Evolutionary conservation across 1,139 yeast genomes (phyloP), one percentile per base, ranked within the genome.

Genomic region (Suhomyces taliae): DNA sequence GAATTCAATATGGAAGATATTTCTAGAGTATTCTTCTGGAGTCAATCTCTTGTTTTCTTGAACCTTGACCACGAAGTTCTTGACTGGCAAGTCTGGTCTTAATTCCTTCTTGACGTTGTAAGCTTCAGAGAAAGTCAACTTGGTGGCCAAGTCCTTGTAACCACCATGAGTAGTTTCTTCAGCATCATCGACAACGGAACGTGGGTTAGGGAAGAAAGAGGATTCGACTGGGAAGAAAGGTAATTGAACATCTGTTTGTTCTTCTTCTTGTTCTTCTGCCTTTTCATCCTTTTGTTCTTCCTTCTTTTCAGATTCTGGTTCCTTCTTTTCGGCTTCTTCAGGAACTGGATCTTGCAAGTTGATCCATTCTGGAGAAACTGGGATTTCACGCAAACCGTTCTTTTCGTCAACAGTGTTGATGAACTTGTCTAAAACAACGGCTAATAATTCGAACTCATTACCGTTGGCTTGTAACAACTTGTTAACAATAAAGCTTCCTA

Each of bases 1-100:
- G 58, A 93, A 89, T 70, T 93, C 98, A 59, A 93, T 87, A 66
- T 93, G 97, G 90, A 93, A 93, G 62, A 93, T 91, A 69, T 93
- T 88, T 74, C 99, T 88, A 51, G 89, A 89, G 67, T 93, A 93
- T 61, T 88, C 93, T 38, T 62, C 64, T 9, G 98, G 98, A n/a
- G 98, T 93, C 54, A 93, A 87, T 62, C 98, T 83, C 70, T 83
- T 85, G 74, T 90, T 91, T 62, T 88, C 95, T 67, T 90, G 88
- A 43, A 93, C 98, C 68, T 86, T 89, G 49, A 90, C 95, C 46
- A 90, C 80, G 61, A 84, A 90, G 71, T 88, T 91, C 67, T 86
- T 77, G 45, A 87, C 87, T 26, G 97, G 90, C 54, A 90, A 76
- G 59, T 93, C 98, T 19, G 99, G 99, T 70, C 97, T 86, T 60